Conservation (phyloP, 1,139 yeast genomes). For the Candida neerlandica region DNA sequence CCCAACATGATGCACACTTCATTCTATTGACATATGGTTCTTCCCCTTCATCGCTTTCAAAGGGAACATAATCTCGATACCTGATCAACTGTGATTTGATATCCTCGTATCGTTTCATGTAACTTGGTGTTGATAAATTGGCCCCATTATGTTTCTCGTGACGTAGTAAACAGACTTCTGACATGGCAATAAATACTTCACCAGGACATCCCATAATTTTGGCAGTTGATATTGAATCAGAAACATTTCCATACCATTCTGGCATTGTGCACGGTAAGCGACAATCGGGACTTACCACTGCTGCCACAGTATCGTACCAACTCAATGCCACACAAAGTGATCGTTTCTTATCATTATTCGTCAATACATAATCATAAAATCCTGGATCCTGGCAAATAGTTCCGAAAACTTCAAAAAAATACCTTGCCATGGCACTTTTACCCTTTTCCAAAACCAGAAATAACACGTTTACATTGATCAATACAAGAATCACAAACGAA, state of each 20-base stretch:
- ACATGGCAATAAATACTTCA: slow-evolving; percentile 48
- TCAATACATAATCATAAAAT: slow-evolving; percentile 24
- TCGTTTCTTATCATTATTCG: slow-evolving; percentile 47
- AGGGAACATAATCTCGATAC: slow-evolving; percentile 50
- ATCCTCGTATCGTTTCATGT: slow-evolving; percentile 20
- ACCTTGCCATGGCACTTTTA: slow-evolving; percentile 49
- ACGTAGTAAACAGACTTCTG: slow-evolving; percentile 43
- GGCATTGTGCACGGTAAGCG: slow-evolving; percentile 53
- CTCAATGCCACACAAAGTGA: slow-evolving; percentile 51
- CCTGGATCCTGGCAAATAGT: slow-evolving; percentile 43
- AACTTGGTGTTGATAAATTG: background rate
- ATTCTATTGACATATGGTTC: slow-evolving; percentile 36
- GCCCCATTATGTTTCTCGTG: slow-evolving; percentile 25
- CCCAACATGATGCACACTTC: slow-evolving; percentile 58
- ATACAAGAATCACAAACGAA: slow-evolving; percentile 50
- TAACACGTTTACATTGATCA: slow-evolving; percentile 53
- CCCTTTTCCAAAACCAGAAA: slow-evolving; percentile 57
- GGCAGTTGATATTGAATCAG: slow-evolving; percentile 45
- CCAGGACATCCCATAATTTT: slow-evolving; percentile 62
- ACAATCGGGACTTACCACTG: slow-evolving; percentile 57
- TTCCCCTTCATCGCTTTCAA: slow-evolving; percentile 18
- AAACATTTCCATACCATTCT: slow-evolving; percentile 50
- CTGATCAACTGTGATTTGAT: slow-evolving; percentile 34
- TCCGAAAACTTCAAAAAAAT: slow-evolving; percentile 50
- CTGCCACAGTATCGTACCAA: slow-evolving; percentile 59